Evolutionary conservation across 495 filamentous ascomycete species (phyloP), one percentile per base, ranked within the genome.

Genomic region (Delitschia confertaspora): DNA sequence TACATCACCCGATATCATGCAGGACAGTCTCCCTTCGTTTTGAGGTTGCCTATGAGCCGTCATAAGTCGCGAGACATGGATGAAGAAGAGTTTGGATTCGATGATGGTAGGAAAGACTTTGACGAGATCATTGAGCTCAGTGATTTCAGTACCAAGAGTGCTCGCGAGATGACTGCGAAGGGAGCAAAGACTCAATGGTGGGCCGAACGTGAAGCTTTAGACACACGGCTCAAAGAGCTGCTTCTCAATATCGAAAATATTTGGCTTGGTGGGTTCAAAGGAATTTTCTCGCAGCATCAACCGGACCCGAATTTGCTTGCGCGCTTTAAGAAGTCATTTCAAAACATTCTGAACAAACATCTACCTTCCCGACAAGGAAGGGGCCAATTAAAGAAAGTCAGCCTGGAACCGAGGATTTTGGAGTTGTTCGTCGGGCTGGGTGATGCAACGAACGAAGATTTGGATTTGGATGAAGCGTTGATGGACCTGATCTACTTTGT

Each of bases 401-500:
- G 65, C 4, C 68, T 95, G 6, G 85, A 94, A 57, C 65, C 75
- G 20, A 72, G 84, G 33, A 80, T 96, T 9, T 61, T 95, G 42
- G 86, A 93, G 49, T 65, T 98, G 11, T 96, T 96, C 49, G 73
- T 93, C 45, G 86, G 85, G 0, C 70, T 96, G 6, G 84, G 86
- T 9, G 76, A 85, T 56, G 74, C 86, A 2, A 74, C 70, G 1
- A 66, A 69, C 3, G 73, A 78, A 1, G 75, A 75, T 3, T 56
- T 60, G 35, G 88, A 93, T 44, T 69, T 88, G 2, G 87, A 93
- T 39, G 91, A 96, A 50, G 75, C 79, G 0, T 59, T 98, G 30
- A 84, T 78, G 52, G 91, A 98, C 60, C 65, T 98, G 34, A 72
- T 98, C 0, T 95, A 95, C 61, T 96, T 95, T 56, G 85, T 96